Conservation (phyloP, 2,329 filamentous ascomycete species). For the Aureobasidium lini region DNA sequence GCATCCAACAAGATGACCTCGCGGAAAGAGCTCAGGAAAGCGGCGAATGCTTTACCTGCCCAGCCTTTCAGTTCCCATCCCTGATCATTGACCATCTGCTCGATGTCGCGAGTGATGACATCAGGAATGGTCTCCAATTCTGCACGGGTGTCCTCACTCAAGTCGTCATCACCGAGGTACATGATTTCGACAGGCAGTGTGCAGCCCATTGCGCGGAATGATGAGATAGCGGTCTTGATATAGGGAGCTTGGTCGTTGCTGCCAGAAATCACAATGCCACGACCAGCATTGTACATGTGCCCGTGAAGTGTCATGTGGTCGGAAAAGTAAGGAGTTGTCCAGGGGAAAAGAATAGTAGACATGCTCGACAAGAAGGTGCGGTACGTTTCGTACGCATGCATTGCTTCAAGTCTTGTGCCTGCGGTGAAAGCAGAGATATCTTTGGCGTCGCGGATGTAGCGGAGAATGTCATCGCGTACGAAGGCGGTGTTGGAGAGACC, state of each 20-base stretch:
- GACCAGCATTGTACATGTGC: slow-evolving; percentile 35
- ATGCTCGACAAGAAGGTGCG: slow-evolving; percentile 34
- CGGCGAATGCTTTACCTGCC: slow-evolving; percentile 42
- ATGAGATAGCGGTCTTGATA: slow-evolving; percentile 37
- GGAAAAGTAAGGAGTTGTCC: slow-evolving; percentile 36
- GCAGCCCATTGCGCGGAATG: slow-evolving; percentile 32
- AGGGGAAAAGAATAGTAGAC: slow-evolving; percentile 33
- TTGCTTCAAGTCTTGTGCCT: slow-evolving; percentile 25
- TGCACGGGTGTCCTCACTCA: slow-evolving; percentile 36
- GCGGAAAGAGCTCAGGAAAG: slow-evolving; percentile 40
- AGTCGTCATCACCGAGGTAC: slow-evolving; percentile 38
- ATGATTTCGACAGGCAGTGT: slow-evolving; percentile 34
- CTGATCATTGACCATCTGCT: slow-evolving; percentile 37
- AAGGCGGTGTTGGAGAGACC: slow-evolving; percentile 27
- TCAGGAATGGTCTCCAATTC: slow-evolving; percentile 36
- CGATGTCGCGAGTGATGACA: slow-evolving; percentile 39
- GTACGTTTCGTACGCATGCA: slow-evolving; percentile 38
- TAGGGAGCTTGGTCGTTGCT: slow-evolving; percentile 38
- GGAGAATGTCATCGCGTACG: slow-evolving; percentile 35
- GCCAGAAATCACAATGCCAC: slow-evolving; percentile 39
- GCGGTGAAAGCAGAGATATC: slow-evolving; percentile 18
- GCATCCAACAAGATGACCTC: slow-evolving; percentile 43
- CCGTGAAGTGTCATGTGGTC: slow-evolving; percentile 39
- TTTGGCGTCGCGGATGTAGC: slow-evolving; percentile 27
- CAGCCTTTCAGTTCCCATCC: slow-evolving; percentile 40